Conservation (phyloP, 2,329 filamentous ascomycete genomes). For the Microsporum ferrugineum region DNA sequence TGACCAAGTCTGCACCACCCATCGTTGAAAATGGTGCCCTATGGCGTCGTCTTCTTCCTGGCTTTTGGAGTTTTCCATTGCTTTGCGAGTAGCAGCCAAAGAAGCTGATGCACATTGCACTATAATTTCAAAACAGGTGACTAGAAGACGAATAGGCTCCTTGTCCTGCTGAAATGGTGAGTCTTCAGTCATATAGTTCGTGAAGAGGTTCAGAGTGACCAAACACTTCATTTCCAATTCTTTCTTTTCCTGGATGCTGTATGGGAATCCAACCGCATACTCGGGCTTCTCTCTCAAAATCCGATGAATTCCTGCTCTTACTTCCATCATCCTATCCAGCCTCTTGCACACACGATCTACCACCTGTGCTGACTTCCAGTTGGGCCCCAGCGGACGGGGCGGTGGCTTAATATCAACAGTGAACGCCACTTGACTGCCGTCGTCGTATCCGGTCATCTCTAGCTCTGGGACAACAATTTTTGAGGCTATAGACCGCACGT, state of each 20-base stretch:
- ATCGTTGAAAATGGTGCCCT: neutral
- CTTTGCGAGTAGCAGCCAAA: neutral
- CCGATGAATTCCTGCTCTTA: neutral
- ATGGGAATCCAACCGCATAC: neutral
- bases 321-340: neutral
- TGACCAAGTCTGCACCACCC: neutral
- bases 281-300: neutral
- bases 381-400: neutral
- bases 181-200: no score
- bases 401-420: neutral
- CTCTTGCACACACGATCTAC: neutral
- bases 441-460: neutral
- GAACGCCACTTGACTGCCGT: neutral
- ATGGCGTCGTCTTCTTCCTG: neutral
- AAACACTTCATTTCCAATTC: neutral
- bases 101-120: neutral
- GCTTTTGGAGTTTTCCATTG: neutral
- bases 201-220: neutral
- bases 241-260: neutral
- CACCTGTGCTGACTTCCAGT: neutral
- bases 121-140: neutral
- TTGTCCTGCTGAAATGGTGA: neutral
- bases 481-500: neutral
- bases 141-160: neutral
- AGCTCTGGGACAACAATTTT: neutral